phyloP scores from a whole-genome alignment of 2,329 filamentous ascomycete genomes.

The Penicillium griseofulvum region DNA sequence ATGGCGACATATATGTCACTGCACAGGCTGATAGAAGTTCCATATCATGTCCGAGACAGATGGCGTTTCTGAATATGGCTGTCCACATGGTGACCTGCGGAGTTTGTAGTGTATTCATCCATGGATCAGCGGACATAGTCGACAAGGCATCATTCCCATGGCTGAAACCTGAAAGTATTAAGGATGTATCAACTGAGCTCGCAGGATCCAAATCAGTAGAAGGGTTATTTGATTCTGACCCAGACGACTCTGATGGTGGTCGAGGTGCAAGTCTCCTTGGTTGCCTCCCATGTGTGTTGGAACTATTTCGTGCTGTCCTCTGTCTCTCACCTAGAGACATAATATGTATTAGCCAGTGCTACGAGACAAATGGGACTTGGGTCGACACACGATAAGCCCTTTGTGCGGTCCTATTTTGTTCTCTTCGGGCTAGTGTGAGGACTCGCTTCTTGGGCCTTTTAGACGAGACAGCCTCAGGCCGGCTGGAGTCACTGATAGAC shows the following conservation, averaged over 20 bases:
- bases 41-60: conserved; percentile 24
- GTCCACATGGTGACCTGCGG: conserved; percentile 3
- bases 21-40: conserved; percentile 20
- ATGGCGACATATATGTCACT: conserved; percentile 32
- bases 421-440: conserved; percentile 38
- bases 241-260: background rate
- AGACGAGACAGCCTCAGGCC: background rate
- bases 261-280: conserved; percentile 8
- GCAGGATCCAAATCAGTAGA: background rate
- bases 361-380: background rate
- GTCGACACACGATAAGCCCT: conserved; percentile 34
- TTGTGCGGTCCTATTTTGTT: conserved; percentile 41
- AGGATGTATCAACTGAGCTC: background rate
- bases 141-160: background rate
- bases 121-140: background rate
- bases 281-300: background rate
- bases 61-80: conserved; percentile 12
- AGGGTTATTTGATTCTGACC: background rate
- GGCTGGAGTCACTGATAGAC: background rate
- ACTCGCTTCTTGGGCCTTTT: conserved; percentile 27
- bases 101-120: conserved; percentile 9
- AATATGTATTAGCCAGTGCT: background rate
- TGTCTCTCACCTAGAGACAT: conserved; percentile 14
- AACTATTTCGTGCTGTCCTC: conserved; percentile 6
- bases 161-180: background rate